Percentiles rank a stretch among this genome's conserved stretches.
Conservation (phyloP, 805 yeast genomes). For the Lipomyces yamadae region DNA sequence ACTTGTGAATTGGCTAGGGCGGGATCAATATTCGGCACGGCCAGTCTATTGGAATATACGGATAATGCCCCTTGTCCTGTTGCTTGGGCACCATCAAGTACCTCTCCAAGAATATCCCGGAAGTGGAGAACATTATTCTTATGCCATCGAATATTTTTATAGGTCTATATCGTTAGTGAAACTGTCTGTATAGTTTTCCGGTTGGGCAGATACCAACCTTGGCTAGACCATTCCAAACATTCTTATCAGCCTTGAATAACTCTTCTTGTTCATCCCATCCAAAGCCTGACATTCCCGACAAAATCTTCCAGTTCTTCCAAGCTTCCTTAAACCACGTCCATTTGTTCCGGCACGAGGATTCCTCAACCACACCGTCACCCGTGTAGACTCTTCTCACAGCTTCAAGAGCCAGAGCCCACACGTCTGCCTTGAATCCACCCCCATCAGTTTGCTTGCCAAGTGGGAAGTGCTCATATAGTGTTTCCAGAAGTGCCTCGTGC, state of each 20-base stretch:
- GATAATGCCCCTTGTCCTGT: constrained; percentile 1
- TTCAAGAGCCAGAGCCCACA: neutral
- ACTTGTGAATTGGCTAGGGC: neutral
- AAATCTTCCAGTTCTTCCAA: constrained; percentile 2
- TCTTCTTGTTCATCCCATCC: neutral
- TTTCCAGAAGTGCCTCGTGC: constrained; percentile 1
- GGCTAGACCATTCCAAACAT: neutral
- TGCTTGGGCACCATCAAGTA: neutral
- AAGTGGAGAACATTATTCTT: neutral
- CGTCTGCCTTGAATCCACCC: neutral
- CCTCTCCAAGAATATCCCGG: neutral
- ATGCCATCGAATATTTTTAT: neutral
- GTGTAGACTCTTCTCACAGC: neutral
- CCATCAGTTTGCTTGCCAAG: constrained; percentile 1
- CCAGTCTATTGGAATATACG: neutral
- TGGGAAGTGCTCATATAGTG: neutral
- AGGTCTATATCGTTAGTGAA: neutral
- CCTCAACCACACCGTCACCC: neutral
- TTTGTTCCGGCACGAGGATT: neutral
- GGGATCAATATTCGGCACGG: neutral
- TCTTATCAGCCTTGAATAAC: neutral
- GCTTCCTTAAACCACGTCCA: neutral
- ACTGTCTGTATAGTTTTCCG: neutral
- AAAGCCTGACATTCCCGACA: neutral
- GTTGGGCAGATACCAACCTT: neutral